Evolutionary conservation across 2,329 filamentous ascomycete genomes (phyloP).

Genomic region (Aspergillus terreus): DNA sequence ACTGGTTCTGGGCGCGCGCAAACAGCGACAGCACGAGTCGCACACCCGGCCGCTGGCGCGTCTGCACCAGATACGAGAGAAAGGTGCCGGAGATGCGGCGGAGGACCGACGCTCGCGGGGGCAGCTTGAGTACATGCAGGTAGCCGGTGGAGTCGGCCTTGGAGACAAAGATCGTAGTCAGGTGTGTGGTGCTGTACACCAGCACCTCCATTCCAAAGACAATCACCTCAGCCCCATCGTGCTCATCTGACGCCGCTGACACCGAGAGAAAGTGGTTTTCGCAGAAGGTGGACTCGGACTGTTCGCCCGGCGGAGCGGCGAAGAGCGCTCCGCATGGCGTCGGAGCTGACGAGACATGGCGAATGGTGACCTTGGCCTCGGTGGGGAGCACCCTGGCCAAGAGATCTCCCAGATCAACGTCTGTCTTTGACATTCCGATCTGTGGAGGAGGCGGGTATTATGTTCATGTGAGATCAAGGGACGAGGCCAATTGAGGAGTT

Average conservation of each 20-base stretch:
- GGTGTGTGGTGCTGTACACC: conserved; percentile 74
- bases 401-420: conserved; percentile 39
- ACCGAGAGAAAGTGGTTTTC: conserved; percentile 76
- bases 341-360: conserved; percentile 85
- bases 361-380: conserved; percentile 61
- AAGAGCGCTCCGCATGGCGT: conserved; percentile 72
- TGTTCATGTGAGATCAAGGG: not conserved
- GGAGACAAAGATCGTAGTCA: conserved; percentile 88
- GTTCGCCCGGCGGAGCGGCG: conserved; percentile 68
- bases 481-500: not conserved
- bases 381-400: conserved; percentile 53
- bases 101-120: conserved; percentile 65
- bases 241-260: conserved; percentile 41
- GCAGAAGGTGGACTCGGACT: conserved; percentile 74
- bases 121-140: conserved; percentile 58
- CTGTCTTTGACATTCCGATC: conserved; percentile 25
- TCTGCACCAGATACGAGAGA: conserved; percentile 67
- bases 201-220: conserved; percentile 83
- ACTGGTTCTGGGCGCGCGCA: conserved; percentile 86
- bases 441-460: not conserved
- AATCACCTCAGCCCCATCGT: conserved; percentile 53
- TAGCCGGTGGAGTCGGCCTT: conserved; percentile 97
- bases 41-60: conserved; percentile 60
- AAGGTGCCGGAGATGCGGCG: conserved; percentile 72
- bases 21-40: conserved; percentile 83